These are phyloP conservation scores for Brassica nigra DNA, from an alignment of 345 rosid species.

Conservation along the genomic window DNA sequence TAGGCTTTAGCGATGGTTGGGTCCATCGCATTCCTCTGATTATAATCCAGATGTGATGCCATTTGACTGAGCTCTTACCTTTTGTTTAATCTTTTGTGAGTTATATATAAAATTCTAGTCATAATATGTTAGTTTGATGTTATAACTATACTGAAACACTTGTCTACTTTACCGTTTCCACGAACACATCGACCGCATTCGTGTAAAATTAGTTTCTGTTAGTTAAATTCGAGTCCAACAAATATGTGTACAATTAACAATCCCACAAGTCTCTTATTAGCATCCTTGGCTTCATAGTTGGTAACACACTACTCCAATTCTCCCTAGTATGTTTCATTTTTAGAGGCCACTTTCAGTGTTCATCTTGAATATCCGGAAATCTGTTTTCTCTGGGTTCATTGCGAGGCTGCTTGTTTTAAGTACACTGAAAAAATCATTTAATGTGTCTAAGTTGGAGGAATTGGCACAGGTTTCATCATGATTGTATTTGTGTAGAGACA, in stretches of 20 bases:
- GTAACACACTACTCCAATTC: slow-evolving; percentile 37
- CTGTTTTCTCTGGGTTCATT: not conserved
- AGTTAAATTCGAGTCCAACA: not conserved
- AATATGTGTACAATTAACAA: not conserved
- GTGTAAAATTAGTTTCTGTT: not conserved
- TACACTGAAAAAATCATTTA: not conserved
- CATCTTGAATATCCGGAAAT: not conserved
- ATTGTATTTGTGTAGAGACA: not conserved
- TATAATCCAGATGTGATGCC: not conserved
- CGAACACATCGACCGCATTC: not conserved
- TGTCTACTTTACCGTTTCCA: not conserved
- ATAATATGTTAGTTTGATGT: not conserved
- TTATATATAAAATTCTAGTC: not conserved
- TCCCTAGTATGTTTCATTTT: not conserved
- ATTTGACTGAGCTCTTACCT: not conserved
- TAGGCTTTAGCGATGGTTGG: not conserved
- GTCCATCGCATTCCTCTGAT: not conserved
- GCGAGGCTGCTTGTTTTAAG: not conserved
- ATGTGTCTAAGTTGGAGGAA: not conserved
- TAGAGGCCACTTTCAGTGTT: not conserved
- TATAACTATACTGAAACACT: not conserved
- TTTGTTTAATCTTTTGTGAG: not conserved
- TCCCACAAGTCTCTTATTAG: slow-evolving; percentile 59
- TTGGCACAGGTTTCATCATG: not conserved
- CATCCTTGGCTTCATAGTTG: slow-evolving; percentile 82